These are phyloP conservation scores for Nidularia sp. DNA, from an alignment of 768 basidiomycete species.

Conservation along the genomic window DNA sequence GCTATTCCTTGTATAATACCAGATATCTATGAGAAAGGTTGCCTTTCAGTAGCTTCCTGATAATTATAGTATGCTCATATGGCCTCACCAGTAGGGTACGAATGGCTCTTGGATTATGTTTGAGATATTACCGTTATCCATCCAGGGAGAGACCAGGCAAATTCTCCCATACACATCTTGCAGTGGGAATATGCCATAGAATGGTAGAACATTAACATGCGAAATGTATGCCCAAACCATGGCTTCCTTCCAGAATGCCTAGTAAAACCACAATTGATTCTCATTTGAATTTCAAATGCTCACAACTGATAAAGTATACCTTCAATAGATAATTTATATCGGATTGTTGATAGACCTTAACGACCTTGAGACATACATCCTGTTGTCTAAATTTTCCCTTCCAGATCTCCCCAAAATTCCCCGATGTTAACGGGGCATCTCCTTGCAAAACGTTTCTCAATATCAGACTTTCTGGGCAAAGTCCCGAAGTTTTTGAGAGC, in stretches of 20 bases:
- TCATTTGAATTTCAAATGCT: background rate
- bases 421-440: background rate
- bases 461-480: background rate
- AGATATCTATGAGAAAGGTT: background rate
- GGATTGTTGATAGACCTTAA: background rate
- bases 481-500: background rate
- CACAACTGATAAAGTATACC: background rate
- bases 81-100: background rate
- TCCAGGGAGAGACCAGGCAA: background rate
- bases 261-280: background rate
- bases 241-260: background rate
- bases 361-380: background rate
- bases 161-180: background rate
- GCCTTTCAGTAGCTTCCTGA: background rate
- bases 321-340: background rate
- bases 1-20: background rate
- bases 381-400: background rate
- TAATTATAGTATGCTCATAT: background rate
- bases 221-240: background rate
- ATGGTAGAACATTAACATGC: background rate
- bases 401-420: background rate
- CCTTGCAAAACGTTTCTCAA: background rate
- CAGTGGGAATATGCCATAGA: conserved; percentile 1
- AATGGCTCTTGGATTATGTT: background rate
- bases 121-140: background rate